phyloP scores from a whole-genome alignment of 176 grass and related monocot genomes.

The Paspalum notatum region DNA sequence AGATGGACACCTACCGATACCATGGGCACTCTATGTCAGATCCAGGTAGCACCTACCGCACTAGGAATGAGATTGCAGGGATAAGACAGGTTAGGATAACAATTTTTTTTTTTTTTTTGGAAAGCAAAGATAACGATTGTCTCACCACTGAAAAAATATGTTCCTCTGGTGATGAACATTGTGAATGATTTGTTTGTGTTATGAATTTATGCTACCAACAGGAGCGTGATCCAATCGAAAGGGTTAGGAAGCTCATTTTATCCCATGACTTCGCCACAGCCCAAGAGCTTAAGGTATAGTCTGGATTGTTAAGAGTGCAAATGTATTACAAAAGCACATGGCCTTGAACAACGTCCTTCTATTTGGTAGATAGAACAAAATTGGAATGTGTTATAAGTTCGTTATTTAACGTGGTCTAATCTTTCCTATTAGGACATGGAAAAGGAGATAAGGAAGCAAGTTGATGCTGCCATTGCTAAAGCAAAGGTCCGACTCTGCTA shows the following conservation, averaged over 20 bases:
- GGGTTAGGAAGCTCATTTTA: conserved; percentile 75
- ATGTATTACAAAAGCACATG: neutral
- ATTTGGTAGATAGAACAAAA: neutral
- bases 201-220: conserved; percentile 28
- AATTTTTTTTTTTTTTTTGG: no score
- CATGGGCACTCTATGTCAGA: conserved; percentile 95
- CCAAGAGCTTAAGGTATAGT: conserved; percentile 81
- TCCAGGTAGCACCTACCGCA: conserved; percentile 90
- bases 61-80: conserved; percentile 70
- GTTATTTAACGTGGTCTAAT: conserved; percentile 2
- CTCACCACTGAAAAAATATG: neutral
- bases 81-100: conserved; percentile 65
- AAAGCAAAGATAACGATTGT: neutral
- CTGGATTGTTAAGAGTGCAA: neutral
- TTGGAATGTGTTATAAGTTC: neutral
- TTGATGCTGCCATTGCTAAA: conserved; percentile 79
- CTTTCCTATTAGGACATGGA: conserved; percentile 65
- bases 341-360: neutral
- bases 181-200: conserved; percentile 4
- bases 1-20: conserved; percentile 98
- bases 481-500: conserved; percentile 64
- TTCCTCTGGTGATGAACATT: neutral
- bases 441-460: conserved; percentile 80
- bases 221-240: conserved; percentile 89
- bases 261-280: conserved; percentile 70